Evolutionary conservation across 345 rosid genomes (phyloP).

Genomic region (Citrus medica): DNA sequence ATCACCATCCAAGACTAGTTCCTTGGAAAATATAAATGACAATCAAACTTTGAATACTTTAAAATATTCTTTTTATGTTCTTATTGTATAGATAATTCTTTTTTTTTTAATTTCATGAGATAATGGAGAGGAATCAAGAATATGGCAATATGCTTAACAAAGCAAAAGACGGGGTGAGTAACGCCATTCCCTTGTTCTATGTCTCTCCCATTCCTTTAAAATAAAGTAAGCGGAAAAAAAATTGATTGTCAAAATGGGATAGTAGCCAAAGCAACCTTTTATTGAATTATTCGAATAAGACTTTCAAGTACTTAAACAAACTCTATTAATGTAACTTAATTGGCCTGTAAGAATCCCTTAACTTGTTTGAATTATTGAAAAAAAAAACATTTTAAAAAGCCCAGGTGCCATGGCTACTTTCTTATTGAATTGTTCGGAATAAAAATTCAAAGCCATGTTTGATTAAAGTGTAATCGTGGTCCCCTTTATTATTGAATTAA

Average conservation of each 20-base stretch:
- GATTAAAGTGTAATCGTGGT: no score
- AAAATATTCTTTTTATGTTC: not conserved
- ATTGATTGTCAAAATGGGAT: not conserved
- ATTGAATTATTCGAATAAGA: not conserved
- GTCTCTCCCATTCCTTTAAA: not conserved
- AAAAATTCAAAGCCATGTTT: no score
- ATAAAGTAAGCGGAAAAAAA: no score
- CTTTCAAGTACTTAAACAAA: not conserved
- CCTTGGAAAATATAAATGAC: not conserved
- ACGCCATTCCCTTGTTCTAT: not conserved
- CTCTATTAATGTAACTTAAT: not conserved
- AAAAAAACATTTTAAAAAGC: no score
- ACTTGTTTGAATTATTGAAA: no score
- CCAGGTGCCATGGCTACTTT: no score
- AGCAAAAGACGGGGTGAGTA: not conserved
- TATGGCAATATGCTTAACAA: not conserved
- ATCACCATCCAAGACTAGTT: not conserved
- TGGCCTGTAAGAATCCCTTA: no score
- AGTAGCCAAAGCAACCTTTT: not conserved
- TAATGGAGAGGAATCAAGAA: constrained; percentile 3
- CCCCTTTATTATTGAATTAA: no score
- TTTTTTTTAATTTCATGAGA: no score
- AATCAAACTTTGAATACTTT: not conserved
- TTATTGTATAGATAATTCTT: not conserved
- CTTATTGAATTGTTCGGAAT: no score